Evolutionary conservation across 2,329 filamentous ascomycete species (phyloP), one percentile per base, ranked within the genome.

Genomic region (Colletotrichum tamarilloi): DNA sequence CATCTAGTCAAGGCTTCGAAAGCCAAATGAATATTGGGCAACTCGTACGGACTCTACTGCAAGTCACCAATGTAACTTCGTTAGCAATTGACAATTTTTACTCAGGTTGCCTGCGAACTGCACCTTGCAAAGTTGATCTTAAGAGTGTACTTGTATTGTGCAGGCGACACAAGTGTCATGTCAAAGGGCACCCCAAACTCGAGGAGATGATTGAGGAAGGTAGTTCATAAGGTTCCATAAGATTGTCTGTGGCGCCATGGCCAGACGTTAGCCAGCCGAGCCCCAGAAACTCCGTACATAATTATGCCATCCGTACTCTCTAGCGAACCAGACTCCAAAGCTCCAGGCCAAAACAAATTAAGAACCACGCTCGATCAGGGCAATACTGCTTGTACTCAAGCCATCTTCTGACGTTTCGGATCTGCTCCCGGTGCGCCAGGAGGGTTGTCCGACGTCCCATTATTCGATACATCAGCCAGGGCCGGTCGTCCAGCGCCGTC

Each of bases 341-440:
- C 68, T 35, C 68, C 56, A 30, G n/a, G 49, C 35, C 53, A 56
- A 70, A 32, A 16, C 30, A 53, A 46, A 59, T 9, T 24, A 9
- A 19, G 4, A 65, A 28, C 16, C 1, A 42, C 14, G 11, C 26
- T 38, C 16, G 22, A 22, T 4, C 3, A 28, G 19, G 6, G 42
- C 19, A 28, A 11, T 28, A 49, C 2, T 1, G 14, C 22, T 2
- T 16, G n/a, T 16, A 19, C 30, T 69, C 35, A 85, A 46, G 79
- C 78, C 74, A 82, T 84, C 80, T 85, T 89, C 79, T 88, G 88
- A 60, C 89, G 84, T 79, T 91, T 91, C 2, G 82, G 79, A 67
- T 90, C 89, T 11, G 82, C 55, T 2, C 80, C 82, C 28, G 78
- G 79, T 4, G 73, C 78, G 3, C 74, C 57, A 53, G 67, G 63